Base-by-base conservation (phyloP, 2,329 filamentous ascomycete species). In the Monosporascus cannonballus region DNA sequence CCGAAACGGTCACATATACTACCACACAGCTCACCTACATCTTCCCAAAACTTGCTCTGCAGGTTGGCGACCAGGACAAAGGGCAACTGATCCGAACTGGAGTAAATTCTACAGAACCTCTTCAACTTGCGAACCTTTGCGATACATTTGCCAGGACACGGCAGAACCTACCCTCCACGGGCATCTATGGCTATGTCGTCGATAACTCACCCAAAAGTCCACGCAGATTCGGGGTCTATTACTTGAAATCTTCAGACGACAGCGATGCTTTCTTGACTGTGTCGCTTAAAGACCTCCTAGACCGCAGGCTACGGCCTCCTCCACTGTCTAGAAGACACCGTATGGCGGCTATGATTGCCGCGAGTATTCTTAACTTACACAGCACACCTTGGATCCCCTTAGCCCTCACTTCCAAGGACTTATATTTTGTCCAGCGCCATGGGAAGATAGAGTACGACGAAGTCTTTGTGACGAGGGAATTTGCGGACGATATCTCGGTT, bases 351-450 rank as follows among this genome's bases (percentile, higher is more conserved):
- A 51, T 51, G 2, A 50, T 61, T 1, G 56, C 62, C 6, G 59
- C 59, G 0, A 60, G 60, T 52, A 50, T 66, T 14, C 49, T 64
- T 4, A 58, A 64, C 18, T 54, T 66, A 14, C 48, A 63, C 34
- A 52, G 58, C 6, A 65, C 60, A 1, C 50, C 51, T 2, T 65
- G 64, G 61, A 55, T 64, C 3, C 53, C 60, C 2, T 37, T 47
- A 5, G 47, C 14, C 0, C 51, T 56, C 17, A 62, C 51, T 1
- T 56, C 36, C 25, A 49, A 54, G 30, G 49, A 58, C 8, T 50
- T 65, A 1, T 58, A 55, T 2, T 46, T 66, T 4, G 45, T 61
- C 9, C 46, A 48, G 4, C 55, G 57, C 7, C 3, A 54, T 36
- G 55, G 54, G 9, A 18, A 39, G 3, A 17, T 57, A n/a, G 50